phyloP scores from a whole-genome alignment of 176 grass and related monocot genomes.

The Thinopyrum elongatum region DNA sequence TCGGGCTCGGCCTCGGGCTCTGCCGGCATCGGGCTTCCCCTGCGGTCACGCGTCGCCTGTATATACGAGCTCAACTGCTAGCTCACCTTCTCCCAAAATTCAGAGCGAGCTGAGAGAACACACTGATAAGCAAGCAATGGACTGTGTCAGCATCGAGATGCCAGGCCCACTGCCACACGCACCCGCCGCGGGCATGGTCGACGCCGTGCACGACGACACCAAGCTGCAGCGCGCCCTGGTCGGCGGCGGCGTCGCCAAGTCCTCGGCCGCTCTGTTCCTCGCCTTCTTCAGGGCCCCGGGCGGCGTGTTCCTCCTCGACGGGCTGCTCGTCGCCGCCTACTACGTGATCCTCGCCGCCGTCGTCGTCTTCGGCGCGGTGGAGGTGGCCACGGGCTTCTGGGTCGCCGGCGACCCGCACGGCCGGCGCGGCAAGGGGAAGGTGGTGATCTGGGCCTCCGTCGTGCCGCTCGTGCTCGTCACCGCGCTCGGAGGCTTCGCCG shows the following conservation, averaged over 20 bases:
- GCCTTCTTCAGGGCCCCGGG: neutral
- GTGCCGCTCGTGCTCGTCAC: slow-evolving; percentile 14
- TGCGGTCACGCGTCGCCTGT: neutral
- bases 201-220: neutral
- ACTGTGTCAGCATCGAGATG: slow-evolving; percentile 9
- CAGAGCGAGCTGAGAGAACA: neutral
- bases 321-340: neutral
- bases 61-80: neutral
- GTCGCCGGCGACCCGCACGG: neutral
- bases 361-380: neutral
- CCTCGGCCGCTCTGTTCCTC: neutral
- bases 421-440: neutral
- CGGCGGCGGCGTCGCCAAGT: neutral
- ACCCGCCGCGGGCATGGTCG: neutral
- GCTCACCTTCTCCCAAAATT: neutral
- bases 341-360: neutral
- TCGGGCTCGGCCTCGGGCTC: neutral
- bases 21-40: neutral
- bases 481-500: slow-evolving; percentile 8
- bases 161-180: neutral
- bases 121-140: neutral
- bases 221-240: slow-evolving; percentile 6
- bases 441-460: neutral
- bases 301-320: slow-evolving; percentile 26
- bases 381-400: slow-evolving; percentile 16